Evolutionary conservation across 1,284 basidiomycete genomes (phyloP), one percentile per base, ranked within the genome.

Genomic region (Gomphus bonarii): DNA sequence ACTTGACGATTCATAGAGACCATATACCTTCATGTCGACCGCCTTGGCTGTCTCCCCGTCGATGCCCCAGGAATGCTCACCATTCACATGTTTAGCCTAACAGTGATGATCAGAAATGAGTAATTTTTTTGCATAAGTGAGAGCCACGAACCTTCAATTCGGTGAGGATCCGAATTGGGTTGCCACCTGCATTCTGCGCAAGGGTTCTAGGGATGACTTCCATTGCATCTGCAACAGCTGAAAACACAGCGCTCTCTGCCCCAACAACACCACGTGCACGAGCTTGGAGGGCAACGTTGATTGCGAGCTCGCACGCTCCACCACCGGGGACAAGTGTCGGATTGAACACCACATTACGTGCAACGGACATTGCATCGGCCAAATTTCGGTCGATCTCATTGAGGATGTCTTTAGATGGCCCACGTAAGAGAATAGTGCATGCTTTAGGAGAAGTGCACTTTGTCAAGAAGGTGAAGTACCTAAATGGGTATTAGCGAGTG

Each of bases 321-420:
- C 95, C 95, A 14, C 95, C 95, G 0, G 95, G 95, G 0, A 89
- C 88, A 20, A 99, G 83, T 12, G 79, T 71, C 0, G 95, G 95
- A 74, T 98, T 91, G 76, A 99, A 98, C 59, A 97, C 87, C 43
- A 95, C 95, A 66, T 98, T 99, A 35, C 95, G 84, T 0, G 95
- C 95, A 46, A 98, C 94, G 25, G 88, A 84, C 91, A 99, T 98
- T 44, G 95, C 95, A 65, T 99, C 97, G 0, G 94, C 93, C 31
- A 99, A 79, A 73, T 99, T 99, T 50, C 95, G 84, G 72, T 99
- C 95, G 65, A 98, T 91, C 74, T 99, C 95, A 72, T 98, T 97
- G 46, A 99, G 77, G 65, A 99, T 94, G 68, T 99, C 95, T 72
- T 99, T 99, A 7, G 91, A 95, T 0, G 95, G 95, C 1, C 95